Conservation (phyloP, 805 yeast species). For the Wickerhamomyces strasburgensis region DNA sequence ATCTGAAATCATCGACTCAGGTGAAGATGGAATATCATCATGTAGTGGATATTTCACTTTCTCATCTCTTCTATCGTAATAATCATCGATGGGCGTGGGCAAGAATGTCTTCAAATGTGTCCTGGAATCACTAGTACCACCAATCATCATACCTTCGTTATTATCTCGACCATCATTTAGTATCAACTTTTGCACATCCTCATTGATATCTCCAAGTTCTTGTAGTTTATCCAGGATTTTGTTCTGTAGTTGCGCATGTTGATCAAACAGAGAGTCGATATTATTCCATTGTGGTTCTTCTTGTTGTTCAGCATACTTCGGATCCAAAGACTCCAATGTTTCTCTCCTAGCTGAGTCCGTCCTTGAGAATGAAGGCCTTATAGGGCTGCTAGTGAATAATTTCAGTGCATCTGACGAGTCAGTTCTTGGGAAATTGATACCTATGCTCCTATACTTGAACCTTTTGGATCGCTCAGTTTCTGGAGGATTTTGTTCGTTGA, state of each 20-base stretch:
- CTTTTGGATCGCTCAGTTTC: neutral
- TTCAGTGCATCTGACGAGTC: neutral
- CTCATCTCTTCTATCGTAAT: neutral
- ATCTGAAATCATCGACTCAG: slow-evolving; percentile 16
- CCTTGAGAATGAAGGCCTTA: too few species aligned
- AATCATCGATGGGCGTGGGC: neutral
- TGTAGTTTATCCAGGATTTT: neutral
- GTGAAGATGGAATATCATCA: slow-evolving; percentile 20
- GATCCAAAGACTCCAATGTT: neutral
- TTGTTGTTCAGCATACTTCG: neutral
- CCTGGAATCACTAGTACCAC: too few species aligned
- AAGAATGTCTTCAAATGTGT: neutral
- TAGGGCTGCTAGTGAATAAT: neutral
- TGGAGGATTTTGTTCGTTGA: neutral
- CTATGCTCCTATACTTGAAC: neutral
- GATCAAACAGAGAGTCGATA: neutral
- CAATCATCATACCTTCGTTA: too few species aligned
- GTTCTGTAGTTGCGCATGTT: neutral
- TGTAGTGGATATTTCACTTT: too few species aligned
- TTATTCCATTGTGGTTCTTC: neutral
- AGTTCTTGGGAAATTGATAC: neutral
- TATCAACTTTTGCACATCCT: neutral
- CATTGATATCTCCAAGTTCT: neutral
- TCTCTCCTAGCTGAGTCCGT: too few species aligned
- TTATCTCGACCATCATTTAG: too few species aligned